Evolutionary conservation across 768 basidiomycete genomes (phyloP).

Genomic region (Daedaleopsis sinensis): DNA sequence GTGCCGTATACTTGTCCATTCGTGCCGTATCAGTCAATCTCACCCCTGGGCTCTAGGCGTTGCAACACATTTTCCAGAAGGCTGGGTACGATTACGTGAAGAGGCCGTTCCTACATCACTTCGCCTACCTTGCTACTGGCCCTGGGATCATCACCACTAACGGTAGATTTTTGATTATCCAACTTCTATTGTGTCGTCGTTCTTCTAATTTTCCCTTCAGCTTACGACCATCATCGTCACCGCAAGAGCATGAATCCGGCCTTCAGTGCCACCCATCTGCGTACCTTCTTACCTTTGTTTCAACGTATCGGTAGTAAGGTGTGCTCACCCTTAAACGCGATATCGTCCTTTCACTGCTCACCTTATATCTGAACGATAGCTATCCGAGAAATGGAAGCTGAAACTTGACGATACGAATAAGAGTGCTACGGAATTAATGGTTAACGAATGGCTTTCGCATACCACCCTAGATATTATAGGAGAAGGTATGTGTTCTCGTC

Average conservation of each 20-base stretch:
- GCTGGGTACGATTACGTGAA: slow-evolving; percentile 2
- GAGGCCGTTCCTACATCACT: not conserved
- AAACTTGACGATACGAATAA: not conserved
- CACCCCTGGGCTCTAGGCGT: not conserved
- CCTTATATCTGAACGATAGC: not conserved
- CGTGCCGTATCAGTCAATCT: not conserved
- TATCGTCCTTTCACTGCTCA: not conserved
- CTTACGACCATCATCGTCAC: slow-evolving; percentile 1
- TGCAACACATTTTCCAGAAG: slow-evolving; percentile 7
- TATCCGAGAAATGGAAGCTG: not conserved
- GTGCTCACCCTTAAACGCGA: not conserved
- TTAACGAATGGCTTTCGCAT: slow-evolving; percentile 1
- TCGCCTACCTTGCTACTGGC: not conserved
- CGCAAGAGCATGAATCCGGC: slow-evolving; percentile 10
- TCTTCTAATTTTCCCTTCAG: not conserved
- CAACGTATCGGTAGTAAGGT: not conserved
- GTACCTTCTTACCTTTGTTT: slow-evolving; percentile 2
- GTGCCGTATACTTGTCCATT: not conserved
- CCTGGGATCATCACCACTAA: not conserved
- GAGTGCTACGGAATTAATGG: not conserved
- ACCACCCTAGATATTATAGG: slow-evolving; percentile 4
- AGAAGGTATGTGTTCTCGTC: not conserved
- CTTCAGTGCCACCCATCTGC: not conserved
- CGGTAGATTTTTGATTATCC: no score
- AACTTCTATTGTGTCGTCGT: not conserved